These are phyloP conservation scores for Ensete glaucum DNA, from an alignment of 176 grass and related monocot genomes.

Conservation along the genomic window DNA sequence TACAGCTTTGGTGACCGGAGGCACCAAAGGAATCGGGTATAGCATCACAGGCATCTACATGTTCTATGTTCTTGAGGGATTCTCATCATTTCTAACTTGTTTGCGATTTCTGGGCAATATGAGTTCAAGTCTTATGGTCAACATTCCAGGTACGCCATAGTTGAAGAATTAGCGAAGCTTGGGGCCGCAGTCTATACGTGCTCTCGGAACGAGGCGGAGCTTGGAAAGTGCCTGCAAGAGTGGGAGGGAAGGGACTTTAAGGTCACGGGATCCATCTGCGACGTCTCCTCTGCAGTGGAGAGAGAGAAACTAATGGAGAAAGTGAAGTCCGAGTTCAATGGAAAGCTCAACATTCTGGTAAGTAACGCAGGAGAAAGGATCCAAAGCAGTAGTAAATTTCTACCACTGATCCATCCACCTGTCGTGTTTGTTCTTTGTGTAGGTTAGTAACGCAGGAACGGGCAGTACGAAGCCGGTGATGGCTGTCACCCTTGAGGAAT, in stretches of 20 bases:
- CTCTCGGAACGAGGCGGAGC: slow-evolving; percentile 24
- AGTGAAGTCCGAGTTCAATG: slow-evolving; percentile 10
- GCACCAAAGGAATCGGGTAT: slow-evolving; percentile 35
- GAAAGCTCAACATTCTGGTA: slow-evolving; percentile 34
- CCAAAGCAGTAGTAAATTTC: too few relatives aligned
- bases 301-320: slow-evolving; percentile 22
- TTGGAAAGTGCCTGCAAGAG: slow-evolving; percentile 19
- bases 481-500: slow-evolving; percentile 14
- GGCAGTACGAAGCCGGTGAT: not conserved
- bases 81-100: not conserved
- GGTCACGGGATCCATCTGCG: slow-evolving; percentile 31
- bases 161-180: slow-evolving; percentile 29
- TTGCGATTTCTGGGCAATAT: not conserved
- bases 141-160: slow-evolving; percentile 26
- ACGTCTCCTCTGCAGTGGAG: slow-evolving; percentile 25
- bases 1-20: slow-evolving; percentile 29
- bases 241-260: slow-evolving; percentile 9
- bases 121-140: not conserved
- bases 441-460: slow-evolving; percentile 33
- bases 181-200: slow-evolving; percentile 37
- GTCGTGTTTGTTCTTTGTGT: not conserved
- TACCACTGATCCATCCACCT: not conserved
- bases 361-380: not conserved
- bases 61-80: too few relatives aligned
- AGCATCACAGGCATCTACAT: too few relatives aligned